Percentiles rank a stretch among this genome's conserved stretches.
Conservation (phyloP, 2,329 filamentous ascomycete species). For the Aspergillus sp. region DNA sequence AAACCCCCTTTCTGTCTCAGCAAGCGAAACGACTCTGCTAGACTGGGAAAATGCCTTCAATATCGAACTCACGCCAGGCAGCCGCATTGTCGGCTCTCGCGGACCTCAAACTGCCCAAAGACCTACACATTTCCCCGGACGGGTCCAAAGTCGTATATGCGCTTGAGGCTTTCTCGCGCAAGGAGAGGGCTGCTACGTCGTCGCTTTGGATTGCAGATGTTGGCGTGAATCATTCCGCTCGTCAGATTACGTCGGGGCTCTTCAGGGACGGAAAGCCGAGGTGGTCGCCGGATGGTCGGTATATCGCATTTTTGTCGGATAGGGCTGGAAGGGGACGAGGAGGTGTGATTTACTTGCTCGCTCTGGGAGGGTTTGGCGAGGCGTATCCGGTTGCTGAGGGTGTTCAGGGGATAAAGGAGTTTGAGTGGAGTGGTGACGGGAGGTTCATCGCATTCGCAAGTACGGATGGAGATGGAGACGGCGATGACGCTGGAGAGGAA, state of each 20-base stretch:
- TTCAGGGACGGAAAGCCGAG: slow-evolving; percentile 6
- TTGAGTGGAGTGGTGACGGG: slow-evolving; percentile 8
- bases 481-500: neutral
- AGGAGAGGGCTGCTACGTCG: neutral
- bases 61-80: neutral
- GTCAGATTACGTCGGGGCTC: slow-evolving; percentile 7
- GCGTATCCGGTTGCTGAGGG: neutral
- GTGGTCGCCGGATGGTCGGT: slow-evolving; percentile 5
- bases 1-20: no score
- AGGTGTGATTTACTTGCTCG: slow-evolving; percentile 2
- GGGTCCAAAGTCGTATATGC: slow-evolving; percentile 1
- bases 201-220: slow-evolving; percentile 10
- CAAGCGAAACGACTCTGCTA: neutral
- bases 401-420: neutral
- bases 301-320: slow-evolving; percentile 10
- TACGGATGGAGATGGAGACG: neutral
- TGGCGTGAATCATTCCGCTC: slow-evolving; percentile 3
- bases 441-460: slow-evolving; percentile 4
- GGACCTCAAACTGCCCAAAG: slow-evolving; percentile 5
- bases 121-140: slow-evolving; percentile 6
- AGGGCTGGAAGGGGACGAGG: neutral
- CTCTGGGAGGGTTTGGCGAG: slow-evolving; percentile 1
- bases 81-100: slow-evolving; percentile 1
- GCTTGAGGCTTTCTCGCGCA: slow-evolving; percentile 1
- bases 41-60: neutral